phyloP scores from a whole-genome alignment of 2,329 filamentous ascomycete genomes.

The Chrysoporthe puriensis region DNA sequence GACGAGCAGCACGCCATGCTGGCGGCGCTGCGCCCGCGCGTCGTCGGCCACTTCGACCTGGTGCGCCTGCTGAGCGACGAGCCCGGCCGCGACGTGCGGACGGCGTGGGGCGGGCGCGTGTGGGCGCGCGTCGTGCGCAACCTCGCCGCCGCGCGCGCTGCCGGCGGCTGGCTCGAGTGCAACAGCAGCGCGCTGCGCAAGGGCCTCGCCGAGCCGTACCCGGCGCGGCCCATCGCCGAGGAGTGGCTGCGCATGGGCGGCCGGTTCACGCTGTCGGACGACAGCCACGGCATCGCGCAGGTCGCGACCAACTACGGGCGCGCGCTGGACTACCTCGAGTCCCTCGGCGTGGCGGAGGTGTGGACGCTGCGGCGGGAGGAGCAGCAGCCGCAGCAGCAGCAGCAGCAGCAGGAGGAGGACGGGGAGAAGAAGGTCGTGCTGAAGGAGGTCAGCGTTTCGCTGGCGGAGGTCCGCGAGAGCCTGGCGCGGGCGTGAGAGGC shows the following conservation, averaged over 20 bases:
- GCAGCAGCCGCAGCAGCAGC: slow-evolving; percentile 21
- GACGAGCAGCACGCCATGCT: slow-evolving; percentile 88
- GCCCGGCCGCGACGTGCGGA: slow-evolving; percentile 62
- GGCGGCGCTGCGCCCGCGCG: slow-evolving; percentile 66
- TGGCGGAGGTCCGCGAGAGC: slow-evolving; percentile 45
- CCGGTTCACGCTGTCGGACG: slow-evolving; percentile 88
- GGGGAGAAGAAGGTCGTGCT: slow-evolving; percentile 40
- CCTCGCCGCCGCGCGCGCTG: slow-evolving; percentile 68
- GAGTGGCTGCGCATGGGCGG: slow-evolving; percentile 75
- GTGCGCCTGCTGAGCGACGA: slow-evolving; percentile 78
- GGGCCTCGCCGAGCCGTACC: slow-evolving; percentile 89
- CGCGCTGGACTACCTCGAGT: slow-evolving; percentile 71
- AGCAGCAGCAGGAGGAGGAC: slow-evolving; percentile 23
- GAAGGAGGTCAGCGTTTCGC: slow-evolving; percentile 47
- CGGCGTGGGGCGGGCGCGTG: slow-evolving; percentile 57
- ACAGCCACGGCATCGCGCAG: slow-evolving; percentile 88
- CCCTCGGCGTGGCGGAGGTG: slow-evolving; percentile 65
- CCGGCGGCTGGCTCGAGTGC: slow-evolving; percentile 85
- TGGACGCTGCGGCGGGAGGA: slow-evolving; percentile 55
- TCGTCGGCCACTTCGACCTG: slow-evolving; percentile 95
- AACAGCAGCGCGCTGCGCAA: slow-evolving; percentile 89
- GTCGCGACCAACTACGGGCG: slow-evolving; percentile 81
- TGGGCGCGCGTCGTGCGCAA: slow-evolving; percentile 80
- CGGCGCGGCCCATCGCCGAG: slow-evolving; percentile 76
- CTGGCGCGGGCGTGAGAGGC: slow-evolving; percentile 26